These are phyloP conservation scores for Aureobasidium uvarum DNA, from an alignment of 2,329 filamentous ascomycete genomes.

Conservation along the genomic window DNA sequence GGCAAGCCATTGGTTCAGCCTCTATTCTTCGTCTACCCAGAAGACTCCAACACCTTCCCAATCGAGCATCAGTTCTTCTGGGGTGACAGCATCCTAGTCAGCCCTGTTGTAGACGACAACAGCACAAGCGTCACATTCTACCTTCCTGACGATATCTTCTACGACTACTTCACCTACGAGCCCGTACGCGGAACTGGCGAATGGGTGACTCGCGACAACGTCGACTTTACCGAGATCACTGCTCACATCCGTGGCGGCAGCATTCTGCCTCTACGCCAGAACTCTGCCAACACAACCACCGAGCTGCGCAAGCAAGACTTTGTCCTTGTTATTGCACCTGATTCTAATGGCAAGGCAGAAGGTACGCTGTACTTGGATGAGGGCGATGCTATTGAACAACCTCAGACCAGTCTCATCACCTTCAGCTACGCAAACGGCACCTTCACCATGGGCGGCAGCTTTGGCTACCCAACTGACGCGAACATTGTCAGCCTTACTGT, in stretches of 20 bases:
- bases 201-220: slow-evolving; percentile 45
- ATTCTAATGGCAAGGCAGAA: slow-evolving; percentile 58
- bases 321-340: slow-evolving; percentile 67
- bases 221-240: slow-evolving; percentile 58
- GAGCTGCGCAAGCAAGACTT: slow-evolving; percentile 66
- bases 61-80: slow-evolving; percentile 61
- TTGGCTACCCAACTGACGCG: slow-evolving; percentile 23
- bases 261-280: slow-evolving; percentile 60
- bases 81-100: slow-evolving; percentile 56
- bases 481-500: slow-evolving; percentile 16
- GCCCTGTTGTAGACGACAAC: slow-evolving; percentile 55
- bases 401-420: slow-evolving; percentile 54
- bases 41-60: slow-evolving; percentile 52
- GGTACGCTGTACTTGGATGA: slow-evolving; percentile 77
- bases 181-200: slow-evolving; percentile 49
- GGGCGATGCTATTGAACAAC: slow-evolving; percentile 64
- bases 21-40: slow-evolving; percentile 68
- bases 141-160: slow-evolving; percentile 59
- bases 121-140: slow-evolving; percentile 55
- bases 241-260: slow-evolving; percentile 65
- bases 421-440: slow-evolving; percentile 58
- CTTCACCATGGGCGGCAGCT: slow-evolving; percentile 40
- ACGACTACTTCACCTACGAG: slow-evolving; percentile 58
- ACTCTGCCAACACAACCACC: slow-evolving; percentile 60
- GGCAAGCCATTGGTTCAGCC: slow-evolving; percentile 68